A percentile compares a stretch with the other conserved stretches of the same genome.
Conservation (phyloP, 768 basidiomycete species). For the Tulasnella sp. region DNA sequence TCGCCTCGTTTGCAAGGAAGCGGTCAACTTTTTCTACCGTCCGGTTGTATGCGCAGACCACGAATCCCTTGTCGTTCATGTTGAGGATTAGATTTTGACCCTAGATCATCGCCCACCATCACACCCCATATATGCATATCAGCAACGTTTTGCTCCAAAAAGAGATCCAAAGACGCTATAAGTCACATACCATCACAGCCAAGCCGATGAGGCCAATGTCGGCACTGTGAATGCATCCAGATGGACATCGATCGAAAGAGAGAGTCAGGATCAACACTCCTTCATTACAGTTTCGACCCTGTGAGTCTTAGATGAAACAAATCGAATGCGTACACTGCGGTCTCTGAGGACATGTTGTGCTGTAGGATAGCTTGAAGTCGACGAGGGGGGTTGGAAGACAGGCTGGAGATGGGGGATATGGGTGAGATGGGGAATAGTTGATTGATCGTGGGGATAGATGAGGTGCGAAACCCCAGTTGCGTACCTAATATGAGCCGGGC, state of each 20-base stretch:
- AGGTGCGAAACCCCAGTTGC: too few species aligned
- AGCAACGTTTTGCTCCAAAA: background rate
- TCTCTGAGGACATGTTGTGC: too few species aligned
- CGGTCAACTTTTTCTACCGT: constrained; percentile 91
- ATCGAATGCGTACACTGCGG: too few species aligned
- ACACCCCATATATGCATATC: background rate
- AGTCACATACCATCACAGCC: constrained; percentile 81
- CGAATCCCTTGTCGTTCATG: constrained; percentile 99
- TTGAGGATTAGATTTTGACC: constrained; percentile 96
- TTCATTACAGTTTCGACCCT: too few species aligned
- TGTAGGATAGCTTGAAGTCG: too few species aligned
- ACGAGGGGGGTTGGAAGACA: too few species aligned
- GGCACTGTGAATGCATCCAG: constrained; percentile 43
- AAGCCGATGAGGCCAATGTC: constrained; percentile 98
- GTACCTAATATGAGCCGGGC: too few species aligned
- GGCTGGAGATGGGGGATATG: too few species aligned
- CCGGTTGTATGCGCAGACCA: constrained; percentile 93
- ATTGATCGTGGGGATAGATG: too few species aligned
- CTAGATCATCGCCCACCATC: constrained; percentile 36
- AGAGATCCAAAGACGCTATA: background rate
- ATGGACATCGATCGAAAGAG: background rate
- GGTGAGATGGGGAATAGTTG: too few species aligned
- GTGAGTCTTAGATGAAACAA: too few species aligned
- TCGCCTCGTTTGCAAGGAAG: constrained; percentile 95
- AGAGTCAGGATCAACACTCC: background rate